phyloP scores from a whole-genome alignment of 176 grass and related monocot species.

The Zea mays region Zm-B73-REFERENCE-NAM-5.0 NC_050098.1:117160501-117161000 shows the following conservation, averaged over 20 bases:
- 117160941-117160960: constrained; percentile 3
- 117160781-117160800: background rate
- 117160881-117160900: background rate
- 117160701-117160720: background rate
- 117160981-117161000: background rate
- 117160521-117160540: background rate
- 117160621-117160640: background rate
- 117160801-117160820: background rate
- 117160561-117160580: background rate
- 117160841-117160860: background rate
- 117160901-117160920: background rate
- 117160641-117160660: background rate
- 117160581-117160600: background rate
- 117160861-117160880: background rate
- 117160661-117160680: background rate
- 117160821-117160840: background rate
- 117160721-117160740: background rate
- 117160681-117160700: background rate
- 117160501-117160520: background rate
- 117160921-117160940: background rate
- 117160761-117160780: background rate
- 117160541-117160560: background rate
- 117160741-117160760: background rate
- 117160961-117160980: background rate
- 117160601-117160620: background rate